These are phyloP conservation scores for Aspergillus nidulans DNA, from an alignment of 495 filamentous ascomycete species.

Conservation along the genomic window DNA sequence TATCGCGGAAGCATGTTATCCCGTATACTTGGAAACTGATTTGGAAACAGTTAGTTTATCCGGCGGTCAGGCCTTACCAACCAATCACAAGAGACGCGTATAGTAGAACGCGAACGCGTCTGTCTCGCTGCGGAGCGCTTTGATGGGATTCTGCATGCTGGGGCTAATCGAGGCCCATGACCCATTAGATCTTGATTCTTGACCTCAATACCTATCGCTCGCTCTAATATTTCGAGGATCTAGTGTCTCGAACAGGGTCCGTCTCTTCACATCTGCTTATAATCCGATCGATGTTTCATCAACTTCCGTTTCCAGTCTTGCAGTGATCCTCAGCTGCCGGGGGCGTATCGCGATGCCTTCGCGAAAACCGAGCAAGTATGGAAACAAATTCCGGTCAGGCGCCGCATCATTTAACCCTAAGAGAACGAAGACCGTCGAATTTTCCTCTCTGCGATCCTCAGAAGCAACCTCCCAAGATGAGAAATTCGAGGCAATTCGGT, in stretches of 20 bases:
- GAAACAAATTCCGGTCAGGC: constrained; percentile 49
- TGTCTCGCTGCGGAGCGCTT: constrained; percentile 13
- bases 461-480: constrained; percentile 85
- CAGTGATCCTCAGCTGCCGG: constrained; percentile 25
- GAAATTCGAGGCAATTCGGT: constrained; percentile 74
- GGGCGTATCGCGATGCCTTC: constrained; percentile 50
- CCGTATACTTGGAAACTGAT: constrained; percentile 2
- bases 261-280: background rate
- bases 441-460: constrained; percentile 63
- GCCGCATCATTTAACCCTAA: constrained; percentile 49
- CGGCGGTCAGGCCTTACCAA: constrained; percentile 18
- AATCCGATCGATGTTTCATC: constrained; percentile 26
- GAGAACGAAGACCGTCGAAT: constrained; percentile 71
- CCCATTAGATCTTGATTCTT: constrained; percentile 12
- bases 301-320: background rate
- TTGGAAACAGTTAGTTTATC: constrained; percentile 28
- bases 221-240: background rate
- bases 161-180: constrained; percentile 21
- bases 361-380: constrained; percentile 52
- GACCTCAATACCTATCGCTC: background rate
- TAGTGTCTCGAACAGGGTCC: background rate
- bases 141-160: constrained; percentile 12
- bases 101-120: constrained; percentile 37
- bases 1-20: constrained; percentile 16
- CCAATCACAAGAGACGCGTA: constrained; percentile 23